phyloP scores from a whole-genome alignment of 108 stramenopile genomes.

The Seminavis robusta region DNA sequence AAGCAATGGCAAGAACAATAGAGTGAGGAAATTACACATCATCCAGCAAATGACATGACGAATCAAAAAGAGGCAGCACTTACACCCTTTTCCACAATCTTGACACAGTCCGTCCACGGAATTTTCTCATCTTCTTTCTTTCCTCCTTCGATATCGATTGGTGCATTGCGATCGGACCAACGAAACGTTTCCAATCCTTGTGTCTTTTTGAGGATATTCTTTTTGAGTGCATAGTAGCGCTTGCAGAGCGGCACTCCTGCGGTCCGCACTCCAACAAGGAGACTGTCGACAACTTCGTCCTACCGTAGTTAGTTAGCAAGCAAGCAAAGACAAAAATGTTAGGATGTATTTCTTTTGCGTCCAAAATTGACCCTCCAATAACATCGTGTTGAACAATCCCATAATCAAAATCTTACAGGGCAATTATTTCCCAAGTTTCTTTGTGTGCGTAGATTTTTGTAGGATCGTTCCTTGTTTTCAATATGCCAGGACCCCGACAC shows the following conservation, averaged over 20 bases:
- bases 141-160: constrained; percentile 33
- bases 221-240: constrained; percentile 39
- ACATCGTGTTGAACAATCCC: too few species aligned
- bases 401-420: too few species aligned
- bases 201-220: constrained; percentile 29
- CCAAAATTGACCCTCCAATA: too few species aligned
- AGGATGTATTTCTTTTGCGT: too few species aligned
- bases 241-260: constrained; percentile 35
- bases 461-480: constrained; percentile 43
- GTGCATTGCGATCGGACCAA: constrained; percentile 47
- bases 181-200: constrained; percentile 32
- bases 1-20: not conserved
- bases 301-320: too few species aligned
- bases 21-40: not conserved
- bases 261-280: constrained; percentile 34
- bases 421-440: constrained; percentile 46
- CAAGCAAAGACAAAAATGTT: too few species aligned
- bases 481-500: constrained; percentile 39
- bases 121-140: constrained; percentile 34
- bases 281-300: constrained; percentile 31
- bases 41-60: not conserved
- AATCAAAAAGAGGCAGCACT: not conserved
- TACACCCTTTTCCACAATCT: constrained; percentile 29
- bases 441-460: constrained; percentile 22
- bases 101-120: constrained; percentile 28